phyloP scores from a whole-genome alignment of 148 eudicot genomes.

The Rheum nobile region DNA sequence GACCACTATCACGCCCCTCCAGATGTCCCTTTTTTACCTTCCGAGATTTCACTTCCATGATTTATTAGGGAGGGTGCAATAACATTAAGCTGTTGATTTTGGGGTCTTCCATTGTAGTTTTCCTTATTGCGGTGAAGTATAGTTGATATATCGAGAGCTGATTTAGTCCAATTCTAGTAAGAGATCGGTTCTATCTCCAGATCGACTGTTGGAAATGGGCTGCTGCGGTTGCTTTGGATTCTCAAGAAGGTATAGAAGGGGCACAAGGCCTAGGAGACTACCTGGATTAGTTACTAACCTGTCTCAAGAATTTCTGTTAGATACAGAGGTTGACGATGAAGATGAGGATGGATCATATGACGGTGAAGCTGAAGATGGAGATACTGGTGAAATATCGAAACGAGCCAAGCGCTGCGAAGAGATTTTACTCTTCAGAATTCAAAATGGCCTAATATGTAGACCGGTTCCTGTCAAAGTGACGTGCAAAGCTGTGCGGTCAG shows the following conservation, averaged over 20 bases:
- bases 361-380: conserved; percentile 40
- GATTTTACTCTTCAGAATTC: conserved; percentile 43
- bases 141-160: conserved; percentile 6
- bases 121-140: conserved; percentile 2
- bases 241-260: conserved; percentile 37
- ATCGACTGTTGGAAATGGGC: conserved; percentile 51
- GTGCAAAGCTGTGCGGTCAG: conserved; percentile 54
- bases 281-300: conserved; percentile 20
- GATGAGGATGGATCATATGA: conserved; percentile 34
- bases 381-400: conserved; percentile 38
- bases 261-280: conserved; percentile 18
- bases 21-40: background rate
- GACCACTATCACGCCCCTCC: background rate
- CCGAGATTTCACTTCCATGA: background rate
- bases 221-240: conserved; percentile 97
- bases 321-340: conserved; percentile 33
- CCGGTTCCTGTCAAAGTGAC: conserved; percentile 79
- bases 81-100: background rate
- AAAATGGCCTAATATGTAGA: conserved; percentile 71
- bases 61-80: conserved; percentile 6
- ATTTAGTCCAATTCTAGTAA: conserved; percentile 18
- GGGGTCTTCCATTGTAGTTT: conserved; percentile 6
- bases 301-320: conserved; percentile 52
- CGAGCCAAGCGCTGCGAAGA: conserved; percentile 69
- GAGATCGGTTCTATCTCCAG: conserved; percentile 23